Conservation (phyloP, 2,329 filamentous ascomycete species). For the Calonectria pauciramosa region DNA sequence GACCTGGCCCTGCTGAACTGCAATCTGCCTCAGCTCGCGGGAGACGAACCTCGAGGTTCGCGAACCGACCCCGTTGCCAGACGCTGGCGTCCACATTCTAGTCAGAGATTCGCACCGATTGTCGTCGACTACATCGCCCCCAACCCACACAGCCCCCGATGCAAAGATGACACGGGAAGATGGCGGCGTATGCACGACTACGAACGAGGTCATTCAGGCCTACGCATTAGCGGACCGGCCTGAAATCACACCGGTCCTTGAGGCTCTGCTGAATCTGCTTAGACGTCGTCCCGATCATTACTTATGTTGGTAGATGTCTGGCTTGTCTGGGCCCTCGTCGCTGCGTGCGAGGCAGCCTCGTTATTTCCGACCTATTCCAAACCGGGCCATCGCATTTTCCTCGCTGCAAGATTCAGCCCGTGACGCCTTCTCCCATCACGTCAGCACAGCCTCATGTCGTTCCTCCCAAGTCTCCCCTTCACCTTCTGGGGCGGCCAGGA, state of each 20-base stretch:
- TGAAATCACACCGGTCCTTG: not conserved
- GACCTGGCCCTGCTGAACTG: not conserved
- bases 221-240: not conserved
- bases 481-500: not conserved
- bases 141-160: no score
- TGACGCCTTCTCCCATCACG: not conserved
- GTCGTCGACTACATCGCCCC: not conserved
- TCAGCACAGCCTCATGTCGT: not conserved
- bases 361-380: not conserved
- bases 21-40: not conserved
- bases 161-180: not conserved
- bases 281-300: not conserved
- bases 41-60: not conserved
- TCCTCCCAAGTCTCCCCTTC: not conserved
- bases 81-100: not conserved
- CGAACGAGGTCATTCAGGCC: no score
- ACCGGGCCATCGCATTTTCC: not conserved
- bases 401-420: not conserved
- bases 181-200: not conserved
- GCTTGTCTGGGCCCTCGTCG: not conserved
- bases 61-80: not conserved
- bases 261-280: not conserved
- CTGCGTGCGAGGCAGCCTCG: not conserved
- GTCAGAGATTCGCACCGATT: no score
- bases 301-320: not conserved